Evolutionary conservation across 805 yeast species (phyloP), one percentile per base, ranked within the genome.

Genomic region (Candida ulmi): DNA sequence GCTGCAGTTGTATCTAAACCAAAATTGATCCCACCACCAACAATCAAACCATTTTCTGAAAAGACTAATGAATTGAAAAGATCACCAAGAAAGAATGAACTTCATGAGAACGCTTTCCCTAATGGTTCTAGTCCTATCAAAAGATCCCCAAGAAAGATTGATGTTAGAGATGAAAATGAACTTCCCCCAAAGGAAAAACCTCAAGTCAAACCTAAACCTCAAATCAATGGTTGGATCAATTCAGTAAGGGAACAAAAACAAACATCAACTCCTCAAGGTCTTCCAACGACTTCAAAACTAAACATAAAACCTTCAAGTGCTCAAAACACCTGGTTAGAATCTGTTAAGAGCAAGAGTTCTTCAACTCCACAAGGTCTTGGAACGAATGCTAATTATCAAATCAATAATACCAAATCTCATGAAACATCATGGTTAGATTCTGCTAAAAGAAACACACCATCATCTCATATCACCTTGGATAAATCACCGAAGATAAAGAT

Each of bases 391-490:
- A 36, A 36, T 5, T 21, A 12, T 11, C 23, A 36, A 8, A 30
- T 30, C 17, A 15, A 36, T 15, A n/a, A 8, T 17, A 9, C 25
- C 27, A 12, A 5, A 13, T 4, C 16, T 16, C 27, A n/a, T 23
- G 23, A 11, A 33, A 39, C 9, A 26, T 45, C 57, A 15, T 54
- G 57, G 57, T 27, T 52, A 15, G 47, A 47, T 17, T 54, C 58
- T 13, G 55, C 55, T 2, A 42, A 41, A 23, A 47, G 35, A 5
- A 35, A 39, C 7, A 23, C 41, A 0, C 24, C 44, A 18, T 37
- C 35, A 8, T 26, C 37, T 11, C 31, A 38, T 12, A 36, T 36
- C n/a, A 21, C 28, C 13, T 9, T 11, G 8, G 33, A 29, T 11
- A 24, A 15, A 23, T 16, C 24, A 12, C 13, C 34, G 35, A 26